Evolutionary conservation across 495 filamentous ascomycete genomes (phyloP).

Genomic region (Glarea lozoyensis): DNA sequence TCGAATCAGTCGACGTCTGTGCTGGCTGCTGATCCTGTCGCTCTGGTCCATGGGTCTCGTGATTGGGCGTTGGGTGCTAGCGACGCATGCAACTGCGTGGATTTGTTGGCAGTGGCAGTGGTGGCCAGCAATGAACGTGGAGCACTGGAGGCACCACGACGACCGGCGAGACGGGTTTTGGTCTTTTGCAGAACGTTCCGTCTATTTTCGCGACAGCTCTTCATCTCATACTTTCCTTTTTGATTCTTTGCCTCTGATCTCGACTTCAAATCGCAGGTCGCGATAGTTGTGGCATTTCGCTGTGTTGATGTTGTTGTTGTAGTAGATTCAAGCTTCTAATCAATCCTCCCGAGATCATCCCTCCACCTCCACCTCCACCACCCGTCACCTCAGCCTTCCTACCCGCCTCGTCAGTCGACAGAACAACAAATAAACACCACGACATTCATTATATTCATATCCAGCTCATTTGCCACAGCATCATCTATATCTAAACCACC

Average conservation of each 20-base stretch:
- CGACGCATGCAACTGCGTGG: slow-evolving; percentile 1
- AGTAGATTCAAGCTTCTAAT: not conserved
- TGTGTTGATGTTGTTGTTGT: not conserved
- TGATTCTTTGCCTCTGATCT: not conserved
- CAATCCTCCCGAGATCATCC: not conserved
- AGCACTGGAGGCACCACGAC: not conserved
- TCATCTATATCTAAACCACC: not conserved
- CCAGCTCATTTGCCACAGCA: not conserved
- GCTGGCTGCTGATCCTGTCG: not conserved
- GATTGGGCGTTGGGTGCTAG: slow-evolving; percentile 1
- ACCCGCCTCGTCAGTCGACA: not conserved
- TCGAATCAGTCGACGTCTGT: not conserved
- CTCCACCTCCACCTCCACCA: not conserved
- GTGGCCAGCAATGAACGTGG: not conserved
- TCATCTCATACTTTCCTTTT: not conserved
- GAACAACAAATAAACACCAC: not conserved
- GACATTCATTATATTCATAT: not conserved
- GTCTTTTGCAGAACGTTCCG: not conserved
- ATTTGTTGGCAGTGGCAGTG: not conserved
- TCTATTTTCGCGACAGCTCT: not conserved
- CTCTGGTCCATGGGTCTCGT: not conserved
- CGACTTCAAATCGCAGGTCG: not conserved
- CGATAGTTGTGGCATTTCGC: not conserved
- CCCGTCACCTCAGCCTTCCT: not conserved
- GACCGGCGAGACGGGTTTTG: not conserved